These are phyloP conservation scores for Coccinonectria pachysandricola DNA, from an alignment of 2,329 filamentous ascomycete species.

Conservation along the genomic window DNA sequence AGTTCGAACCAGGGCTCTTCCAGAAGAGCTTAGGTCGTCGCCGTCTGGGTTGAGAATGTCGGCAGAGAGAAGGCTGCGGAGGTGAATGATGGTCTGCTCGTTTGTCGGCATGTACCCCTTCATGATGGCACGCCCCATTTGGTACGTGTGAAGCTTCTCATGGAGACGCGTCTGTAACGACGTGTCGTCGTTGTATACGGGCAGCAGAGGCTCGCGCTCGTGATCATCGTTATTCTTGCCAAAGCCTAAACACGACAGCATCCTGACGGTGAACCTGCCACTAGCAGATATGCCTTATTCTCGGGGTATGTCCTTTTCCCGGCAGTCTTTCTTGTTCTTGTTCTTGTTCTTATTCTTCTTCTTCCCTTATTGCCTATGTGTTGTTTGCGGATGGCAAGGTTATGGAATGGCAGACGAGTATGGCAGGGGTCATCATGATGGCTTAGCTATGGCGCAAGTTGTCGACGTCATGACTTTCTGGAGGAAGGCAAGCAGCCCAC, in stretches of 20 bases:
- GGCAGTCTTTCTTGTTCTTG: too few relatives aligned
- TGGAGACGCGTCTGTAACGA: slow-evolving; percentile 65
- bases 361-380: too few relatives aligned
- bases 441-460: too few relatives aligned
- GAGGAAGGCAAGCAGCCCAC: background rate
- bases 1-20: slow-evolving; percentile 61
- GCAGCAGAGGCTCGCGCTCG: slow-evolving; percentile 70
- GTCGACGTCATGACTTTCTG: background rate
- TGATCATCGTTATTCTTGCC: slow-evolving; percentile 35
- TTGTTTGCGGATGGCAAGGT: too few relatives aligned
- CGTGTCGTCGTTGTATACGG: slow-evolving; percentile 76
- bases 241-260: slow-evolving; percentile 58
- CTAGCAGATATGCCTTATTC: too few relatives aligned
- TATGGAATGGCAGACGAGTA: too few relatives aligned
- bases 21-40: slow-evolving; percentile 62
- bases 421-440: too few relatives aligned
- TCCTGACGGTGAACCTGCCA: too few relatives aligned
- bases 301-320: too few relatives aligned
- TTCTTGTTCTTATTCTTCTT: too few relatives aligned
- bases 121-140: slow-evolving; percentile 74
- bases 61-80: slow-evolving; percentile 68
- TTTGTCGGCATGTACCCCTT: slow-evolving; percentile 90
- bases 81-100: slow-evolving; percentile 68
- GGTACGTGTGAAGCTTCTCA: slow-evolving; percentile 85
- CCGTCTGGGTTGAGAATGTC: slow-evolving; percentile 67